Evolutionary conservation across 164 flowering plant species (phyloP).

Genomic region (Pachysandra terminalis): DNA sequence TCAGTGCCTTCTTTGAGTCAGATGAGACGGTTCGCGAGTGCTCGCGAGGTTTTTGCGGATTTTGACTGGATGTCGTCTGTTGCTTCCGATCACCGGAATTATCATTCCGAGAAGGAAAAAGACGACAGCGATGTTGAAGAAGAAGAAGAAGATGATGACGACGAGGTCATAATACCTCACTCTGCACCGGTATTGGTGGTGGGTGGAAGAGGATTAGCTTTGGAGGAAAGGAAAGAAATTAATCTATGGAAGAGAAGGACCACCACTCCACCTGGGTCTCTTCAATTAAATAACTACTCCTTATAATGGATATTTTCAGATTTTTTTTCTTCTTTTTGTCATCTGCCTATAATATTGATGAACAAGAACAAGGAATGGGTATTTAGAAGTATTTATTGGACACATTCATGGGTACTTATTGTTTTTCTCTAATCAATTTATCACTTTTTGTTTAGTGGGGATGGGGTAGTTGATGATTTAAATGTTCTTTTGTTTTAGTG

Average conservation of each 20-base stretch:
- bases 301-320: not conserved
- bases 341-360: too few relatives aligned
- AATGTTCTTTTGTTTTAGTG: too few relatives aligned
- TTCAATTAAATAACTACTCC: constrained; percentile 34
- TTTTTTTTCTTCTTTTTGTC: too few relatives aligned
- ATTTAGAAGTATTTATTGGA: too few relatives aligned
- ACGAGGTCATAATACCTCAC: constrained; percentile 37
- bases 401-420: too few relatives aligned
- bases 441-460: too few relatives aligned
- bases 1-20: constrained; percentile 45
- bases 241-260: constrained; percentile 81
- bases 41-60: constrained; percentile 43
- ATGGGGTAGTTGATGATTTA: too few relatives aligned
- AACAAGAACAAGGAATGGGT: too few relatives aligned
- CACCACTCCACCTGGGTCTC: constrained; percentile 57
- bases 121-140: constrained; percentile 29
- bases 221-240: constrained; percentile 63
- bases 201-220: constrained; percentile 24
- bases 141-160: too few relatives aligned
- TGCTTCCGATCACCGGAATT: constrained; percentile 27
- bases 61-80: constrained; percentile 69
- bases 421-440: too few relatives aligned
- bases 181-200: constrained; percentile 54
- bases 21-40: constrained; percentile 63
- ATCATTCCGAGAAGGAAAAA: constrained; percentile 42